Evolutionary conservation across 202 grass and related monocot species (phyloP), one percentile per base, ranked within the genome.

Genomic region (Panicum virgatum): DNA sequence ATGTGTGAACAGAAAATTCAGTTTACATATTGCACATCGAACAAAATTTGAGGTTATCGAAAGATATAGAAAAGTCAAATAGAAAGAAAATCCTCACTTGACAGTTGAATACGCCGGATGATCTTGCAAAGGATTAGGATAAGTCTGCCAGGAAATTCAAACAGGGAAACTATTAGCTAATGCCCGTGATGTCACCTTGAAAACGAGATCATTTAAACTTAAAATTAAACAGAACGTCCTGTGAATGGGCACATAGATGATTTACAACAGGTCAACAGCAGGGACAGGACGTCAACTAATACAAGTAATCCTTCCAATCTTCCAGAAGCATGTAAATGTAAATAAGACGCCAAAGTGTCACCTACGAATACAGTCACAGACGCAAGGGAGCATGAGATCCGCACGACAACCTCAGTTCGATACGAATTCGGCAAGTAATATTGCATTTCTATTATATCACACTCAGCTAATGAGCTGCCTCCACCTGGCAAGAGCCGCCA

Each of bases 41-140:
- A 11, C 16, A 79, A 19, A 6, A 27, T 47, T n/a, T 79, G 29
- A 79, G 12, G 23, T 58, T 27, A 25, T 29, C 25, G 1, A 54
- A 87, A 38, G 59, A 64, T 61, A 48, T n/a, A 75, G 59, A 18
- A 79, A 62, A 38, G 19, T 82, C 18, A 82, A 88, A 76, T 5
- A 50, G 44, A 62, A 82, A 64, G n/a, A 71, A 82, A 83, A 80
- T 40, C 37, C 89, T 81, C 86, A 96, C 96, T 90, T 98, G 66
- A 98, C 96, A 12, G 91, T 88, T 57, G 96, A 91, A 73, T 98
- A 98, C 11, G 96, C 92, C 2, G 96, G 90, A 69, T 98, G 94
- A 79, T 98, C 92, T 96, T 98, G 92, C 50, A 98, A 83, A 34
- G 96, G 96, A 69, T 98, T 98, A 70, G 96, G 87, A 85, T 87